Evolutionary conservation across 192 early-diverging fungal species (phyloP), one percentile per base, ranked within the genome.

Genomic region (Coemansia sp.): DNA sequence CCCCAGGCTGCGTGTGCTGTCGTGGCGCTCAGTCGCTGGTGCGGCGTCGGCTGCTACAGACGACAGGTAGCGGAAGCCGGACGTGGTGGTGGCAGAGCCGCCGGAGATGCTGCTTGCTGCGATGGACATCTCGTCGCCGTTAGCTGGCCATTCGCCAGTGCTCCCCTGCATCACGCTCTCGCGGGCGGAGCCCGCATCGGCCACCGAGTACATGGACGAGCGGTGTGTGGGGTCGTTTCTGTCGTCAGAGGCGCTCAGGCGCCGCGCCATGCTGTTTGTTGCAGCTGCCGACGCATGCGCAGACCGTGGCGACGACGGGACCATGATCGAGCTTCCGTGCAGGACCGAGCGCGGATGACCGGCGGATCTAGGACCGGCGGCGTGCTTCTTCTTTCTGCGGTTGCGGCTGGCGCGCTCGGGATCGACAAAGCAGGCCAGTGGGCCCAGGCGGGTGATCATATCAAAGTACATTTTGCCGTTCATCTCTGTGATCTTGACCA

Each of bases 401-500:
- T 68, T 72, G 69, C 75, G 75, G 53, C 55, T 64, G 34, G 75
- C 75, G 20, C 68, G 61, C 59, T 79, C 70, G 7, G 70, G 70
- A 25, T 79, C 70, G 33, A 79, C 75, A 10, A 72, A 62, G 25
- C 64, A 71, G 6, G 69, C 69, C 58, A 79, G 58, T 27, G 75
- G 75, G 7, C 75, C 75, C 9, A 79, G 63, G 13, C 75, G 65
- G 22, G 53, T 65, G 20, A 72, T 64, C 75, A 79, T 79, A 50
- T 79, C 75, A 28, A 60, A 55, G 62, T 79, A 79, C 75, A 79
- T 79, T 33, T 72, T 68, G 62, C 70, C 68, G 23, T 79, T 79
- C 75, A 79, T 79, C 58, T 79, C 75, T 14, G 75, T 72, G 38
- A 79, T 72, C 55, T 79, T 79, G 48, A 79, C 75, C 69, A 79